Base-by-base conservation (phyloP, 805 yeast species). In the Blastobotrys parvus region DNA sequence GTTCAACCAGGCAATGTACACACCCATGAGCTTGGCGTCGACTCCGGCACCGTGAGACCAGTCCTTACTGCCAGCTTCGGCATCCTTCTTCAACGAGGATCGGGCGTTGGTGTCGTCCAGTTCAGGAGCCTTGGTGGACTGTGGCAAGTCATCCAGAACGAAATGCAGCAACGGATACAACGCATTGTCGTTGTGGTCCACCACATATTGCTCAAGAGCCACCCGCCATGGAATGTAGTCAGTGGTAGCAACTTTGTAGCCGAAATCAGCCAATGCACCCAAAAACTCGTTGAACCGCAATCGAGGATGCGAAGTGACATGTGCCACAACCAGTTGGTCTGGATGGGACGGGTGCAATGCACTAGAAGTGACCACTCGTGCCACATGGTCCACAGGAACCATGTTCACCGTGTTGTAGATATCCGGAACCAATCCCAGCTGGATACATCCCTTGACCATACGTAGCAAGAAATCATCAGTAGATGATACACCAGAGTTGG, bases 351-450 rank as follows among this genome's bases (percentile, higher is more conserved):
- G 90, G 55, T 77, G 77, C 49, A 92, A 70, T 0, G 95, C 82
- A 21, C 92, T 67, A 1, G 97, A 86, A 41, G 80, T 85, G 20
- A 81, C 84, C 19, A 88, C 85, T 38, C 94, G 75, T 1, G 99
- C 97, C 51, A 92, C 98, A 58, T 92, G 98, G 56, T 94, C 97
- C 35, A 92, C 98, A 2, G 98, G 98, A 18, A 87, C 97, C 83
- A 89, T 87, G 64, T 92, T 92, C 31, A 90, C 94, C 38, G 80
- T 76, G 69, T 92, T 92, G 52, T 76, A 63, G 52, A 92, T 88
- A 56, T 82, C 83, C 27, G 99, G 98, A 54, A 76, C 82, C 39
- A 71, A 68, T 8, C 95, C 95, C 46, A 94, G 65, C 64, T 92
- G 95, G 42, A 80, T 80, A 64, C 94, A 81, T 25, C 99, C 97